A percentile compares a stretch with the other conserved stretches of the same genome.
phyloP scores from a whole-genome alignment of 2,329 filamentous ascomycete genomes.

The Clonostachys rosea region DNA sequence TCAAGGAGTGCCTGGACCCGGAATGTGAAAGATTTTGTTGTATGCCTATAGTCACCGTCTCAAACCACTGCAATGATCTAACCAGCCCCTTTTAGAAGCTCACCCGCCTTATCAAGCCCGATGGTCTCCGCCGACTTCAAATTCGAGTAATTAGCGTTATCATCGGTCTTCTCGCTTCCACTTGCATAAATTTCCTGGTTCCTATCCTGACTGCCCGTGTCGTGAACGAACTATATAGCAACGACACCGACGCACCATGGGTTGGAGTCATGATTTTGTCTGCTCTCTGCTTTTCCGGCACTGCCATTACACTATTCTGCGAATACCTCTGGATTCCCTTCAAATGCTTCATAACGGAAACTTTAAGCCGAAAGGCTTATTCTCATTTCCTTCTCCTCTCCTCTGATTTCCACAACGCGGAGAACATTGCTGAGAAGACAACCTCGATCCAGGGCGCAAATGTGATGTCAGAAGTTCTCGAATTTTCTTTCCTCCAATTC shows the following conservation, averaged over 20 bases:
- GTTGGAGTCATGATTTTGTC: slow-evolving; percentile 44
- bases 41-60: slow-evolving; percentile 16
- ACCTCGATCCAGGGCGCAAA: slow-evolving; percentile 51
- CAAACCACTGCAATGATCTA: background rate
- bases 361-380: slow-evolving; percentile 49
- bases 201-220: slow-evolving; percentile 80
- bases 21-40: slow-evolving; percentile 65
- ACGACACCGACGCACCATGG: slow-evolving; percentile 44
- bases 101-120: slow-evolving; percentile 75
- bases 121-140: slow-evolving; percentile 61
- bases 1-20: too few species aligned
- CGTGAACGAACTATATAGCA: slow-evolving; percentile 60
- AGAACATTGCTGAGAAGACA: slow-evolving; percentile 54
- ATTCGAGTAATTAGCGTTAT: slow-evolving; percentile 62
- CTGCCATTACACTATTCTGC: slow-evolving; percentile 47
- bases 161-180: slow-evolving; percentile 63
- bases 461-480: slow-evolving; percentile 49
- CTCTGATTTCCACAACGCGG: slow-evolving; percentile 57
- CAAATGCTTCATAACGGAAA: slow-evolving; percentile 50
- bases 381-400: slow-evolving; percentile 57
- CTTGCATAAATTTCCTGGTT: slow-evolving; percentile 70
- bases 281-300: slow-evolving; percentile 47
- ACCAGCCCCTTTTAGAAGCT: slow-evolving; percentile 50
- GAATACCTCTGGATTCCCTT: slow-evolving; percentile 55
- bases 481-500: slow-evolving; percentile 53